Conservation (phyloP, 148 eudicot genomes). For the Rhododendron henanense region DNA sequence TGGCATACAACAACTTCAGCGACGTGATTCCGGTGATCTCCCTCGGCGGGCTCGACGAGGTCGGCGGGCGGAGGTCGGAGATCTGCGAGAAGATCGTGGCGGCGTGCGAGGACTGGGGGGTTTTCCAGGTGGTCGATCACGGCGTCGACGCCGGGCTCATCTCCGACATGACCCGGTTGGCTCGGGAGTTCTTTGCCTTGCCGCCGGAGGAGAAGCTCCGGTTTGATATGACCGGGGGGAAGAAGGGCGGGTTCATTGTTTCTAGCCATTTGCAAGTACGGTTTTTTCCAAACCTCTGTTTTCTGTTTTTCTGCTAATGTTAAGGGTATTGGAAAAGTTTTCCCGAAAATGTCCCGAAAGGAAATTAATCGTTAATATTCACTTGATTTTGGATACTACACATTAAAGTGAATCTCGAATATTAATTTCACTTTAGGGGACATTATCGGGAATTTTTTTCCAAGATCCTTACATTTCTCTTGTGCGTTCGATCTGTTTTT, state of each 20-base stretch:
- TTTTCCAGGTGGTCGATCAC: constrained; percentile 89
- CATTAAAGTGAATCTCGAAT: no score
- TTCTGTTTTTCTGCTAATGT: not conserved
- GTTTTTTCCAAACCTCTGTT: not conserved
- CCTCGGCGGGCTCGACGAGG: constrained; percentile 42
- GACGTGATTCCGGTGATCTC: constrained; percentile 78
- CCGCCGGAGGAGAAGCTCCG: constrained; percentile 72
- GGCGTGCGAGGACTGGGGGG: constrained; percentile 91
- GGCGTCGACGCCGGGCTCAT: constrained; percentile 50
- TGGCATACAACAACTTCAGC: constrained; percentile 70
- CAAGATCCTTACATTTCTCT: not conserved
- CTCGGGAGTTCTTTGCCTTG: constrained; percentile 61
- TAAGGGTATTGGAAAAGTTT: no score
- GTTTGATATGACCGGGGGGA: constrained; percentile 91
- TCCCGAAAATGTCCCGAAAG: not conserved
- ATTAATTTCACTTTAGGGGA: no score
- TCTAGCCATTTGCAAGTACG: constrained; percentile 90
- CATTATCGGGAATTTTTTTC: no score
- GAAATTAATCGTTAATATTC: not conserved
- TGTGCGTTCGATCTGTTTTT: not conserved
- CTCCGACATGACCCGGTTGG: constrained; percentile 57
- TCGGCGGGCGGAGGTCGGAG: constrained; percentile 31
- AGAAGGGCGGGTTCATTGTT: constrained; percentile 92
- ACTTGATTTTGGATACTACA: not conserved
- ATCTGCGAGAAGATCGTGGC: constrained; percentile 65